phyloP scores from a whole-genome alignment of 116 monocot genomes.

The Papilionanthe hybrid region DNA sequence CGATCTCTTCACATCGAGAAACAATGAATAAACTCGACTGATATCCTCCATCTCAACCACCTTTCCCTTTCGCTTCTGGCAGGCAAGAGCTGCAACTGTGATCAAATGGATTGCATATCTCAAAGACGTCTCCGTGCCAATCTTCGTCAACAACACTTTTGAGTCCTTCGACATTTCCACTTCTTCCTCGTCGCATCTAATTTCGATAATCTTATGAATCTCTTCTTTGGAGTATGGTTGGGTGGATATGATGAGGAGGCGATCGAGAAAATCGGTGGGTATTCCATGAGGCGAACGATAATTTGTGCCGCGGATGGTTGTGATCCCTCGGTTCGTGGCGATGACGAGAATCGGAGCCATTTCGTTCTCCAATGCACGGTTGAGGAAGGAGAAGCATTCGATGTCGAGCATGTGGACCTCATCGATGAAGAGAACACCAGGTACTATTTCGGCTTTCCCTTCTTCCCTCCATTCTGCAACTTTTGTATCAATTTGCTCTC shows the following conservation, averaged over 20 bases:
- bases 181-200: slow-evolving; percentile 27
- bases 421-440: slow-evolving; percentile 29
- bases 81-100: slow-evolving; percentile 24
- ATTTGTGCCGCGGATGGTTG: slow-evolving; percentile 27
- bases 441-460: slow-evolving; percentile 26
- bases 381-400: slow-evolving; percentile 32
- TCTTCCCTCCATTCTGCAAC: slow-evolving; percentile 31
- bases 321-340: slow-evolving; percentile 30
- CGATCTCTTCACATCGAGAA: slow-evolving; percentile 29
- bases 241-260: slow-evolving; percentile 30
- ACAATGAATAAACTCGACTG: slow-evolving; percentile 19
- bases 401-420: slow-evolving; percentile 33
- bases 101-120: slow-evolving; percentile 24
- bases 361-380: slow-evolving; percentile 26
- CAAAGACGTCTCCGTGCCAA: slow-evolving; percentile 22
- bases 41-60: slow-evolving; percentile 25
- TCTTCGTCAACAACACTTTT: slow-evolving; percentile 22
- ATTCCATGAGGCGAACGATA: slow-evolving; percentile 24
- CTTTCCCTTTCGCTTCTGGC: slow-evolving; percentile 22
- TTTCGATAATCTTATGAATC: slow-evolving; percentile 20
- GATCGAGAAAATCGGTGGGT: slow-evolving; percentile 23
- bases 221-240: slow-evolving; percentile 26
- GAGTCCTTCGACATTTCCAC: slow-evolving; percentile 23
- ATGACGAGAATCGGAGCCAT: slow-evolving; percentile 27
- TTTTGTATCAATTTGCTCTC: slow-evolving; percentile 26